Conservation (phyloP, 2,329 filamentous ascomycete species). For the Thelonectria blattea region DNA sequence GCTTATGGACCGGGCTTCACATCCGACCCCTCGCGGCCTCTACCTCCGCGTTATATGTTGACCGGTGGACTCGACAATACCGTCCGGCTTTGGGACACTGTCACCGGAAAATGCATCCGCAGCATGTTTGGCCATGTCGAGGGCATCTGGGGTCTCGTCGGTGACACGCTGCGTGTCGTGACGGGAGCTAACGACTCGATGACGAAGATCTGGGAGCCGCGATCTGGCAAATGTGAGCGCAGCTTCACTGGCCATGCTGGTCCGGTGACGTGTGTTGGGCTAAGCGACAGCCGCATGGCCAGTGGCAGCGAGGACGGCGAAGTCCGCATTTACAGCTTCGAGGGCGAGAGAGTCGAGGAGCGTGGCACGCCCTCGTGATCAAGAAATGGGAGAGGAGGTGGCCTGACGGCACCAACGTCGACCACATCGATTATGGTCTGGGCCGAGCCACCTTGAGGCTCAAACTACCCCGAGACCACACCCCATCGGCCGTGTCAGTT, state of each 20-base stretch:
- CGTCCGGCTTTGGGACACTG: slow-evolving; percentile 90
- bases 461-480: not conserved
- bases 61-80: slow-evolving; percentile 91
- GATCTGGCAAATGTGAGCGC: slow-evolving; percentile 87
- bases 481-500: slow-evolving; percentile 3
- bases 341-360: slow-evolving; percentile 57
- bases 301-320: slow-evolving; percentile 94
- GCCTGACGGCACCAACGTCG: not conserved
- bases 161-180: slow-evolving; percentile 86
- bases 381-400: not conserved
- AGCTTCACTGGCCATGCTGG: slow-evolving; percentile 91
- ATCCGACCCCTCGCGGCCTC: slow-evolving; percentile 64
- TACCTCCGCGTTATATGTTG: slow-evolving; percentile 89
- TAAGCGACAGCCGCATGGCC: slow-evolving; percentile 88
- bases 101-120: slow-evolving; percentile 79
- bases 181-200: slow-evolving; percentile 91
- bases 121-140: slow-evolving; percentile 98
- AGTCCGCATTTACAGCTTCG: slow-evolving; percentile 83
- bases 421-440: not conserved
- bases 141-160: slow-evolving; percentile 91
- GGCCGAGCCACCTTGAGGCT: not conserved
- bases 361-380: slow-evolving; percentile 56
- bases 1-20: slow-evolving; percentile 69
- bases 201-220: slow-evolving; percentile 92
- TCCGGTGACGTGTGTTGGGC: slow-evolving; percentile 89